Percentiles rank a stretch among this genome's conserved stretches.
phyloP scores from a whole-genome alignment of 306 rosid species.

The Pueraria montana region DNA sequence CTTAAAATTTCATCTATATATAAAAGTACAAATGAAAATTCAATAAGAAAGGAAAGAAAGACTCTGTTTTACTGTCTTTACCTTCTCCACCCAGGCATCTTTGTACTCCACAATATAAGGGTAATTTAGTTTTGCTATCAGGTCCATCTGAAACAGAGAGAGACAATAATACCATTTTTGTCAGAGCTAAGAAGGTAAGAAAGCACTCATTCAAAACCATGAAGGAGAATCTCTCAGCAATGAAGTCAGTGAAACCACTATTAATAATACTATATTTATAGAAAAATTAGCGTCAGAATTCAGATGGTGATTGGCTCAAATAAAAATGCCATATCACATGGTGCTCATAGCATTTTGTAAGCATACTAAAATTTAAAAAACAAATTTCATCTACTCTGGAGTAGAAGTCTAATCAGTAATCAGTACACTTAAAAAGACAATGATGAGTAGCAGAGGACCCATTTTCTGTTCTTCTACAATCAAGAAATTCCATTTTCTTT shows the following conservation, averaged over 20 bases:
- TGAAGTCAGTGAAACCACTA: conserved; percentile 37
- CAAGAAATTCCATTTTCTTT: too few relatives aligned
- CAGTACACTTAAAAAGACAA: conserved; percentile 16
- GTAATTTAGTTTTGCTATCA: conserved; percentile 79
- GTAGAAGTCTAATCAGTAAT: conserved; percentile 29
- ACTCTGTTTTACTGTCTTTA: conserved; percentile 33
- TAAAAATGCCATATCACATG: conserved; percentile 31
- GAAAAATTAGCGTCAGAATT: conserved; percentile 32
- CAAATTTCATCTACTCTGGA: conserved; percentile 24
- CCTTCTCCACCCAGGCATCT: conserved; percentile 99
- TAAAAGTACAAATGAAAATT: conserved; percentile 33
- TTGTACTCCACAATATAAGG: conserved; percentile 90
- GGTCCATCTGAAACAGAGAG: conserved; percentile 72
- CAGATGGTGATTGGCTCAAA: conserved; percentile 29
- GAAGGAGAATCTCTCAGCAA: neutral
- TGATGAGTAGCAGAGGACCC: neutral
- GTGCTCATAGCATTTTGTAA: conserved; percentile 18
- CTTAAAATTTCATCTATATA: conserved; percentile 29
- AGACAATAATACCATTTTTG: conserved; percentile 15
- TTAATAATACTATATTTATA: conserved; percentile 11
- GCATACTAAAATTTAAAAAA: conserved; percentile 3
- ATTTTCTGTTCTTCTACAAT: too few relatives aligned
- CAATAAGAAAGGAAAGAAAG: neutral
- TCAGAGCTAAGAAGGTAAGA: conserved; percentile 39
- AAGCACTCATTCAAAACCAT: conserved; percentile 2